Evolutionary conservation across 1,284 basidiomycete species (phyloP).

Genomic region (Retiboletus flavoniger): DNA sequence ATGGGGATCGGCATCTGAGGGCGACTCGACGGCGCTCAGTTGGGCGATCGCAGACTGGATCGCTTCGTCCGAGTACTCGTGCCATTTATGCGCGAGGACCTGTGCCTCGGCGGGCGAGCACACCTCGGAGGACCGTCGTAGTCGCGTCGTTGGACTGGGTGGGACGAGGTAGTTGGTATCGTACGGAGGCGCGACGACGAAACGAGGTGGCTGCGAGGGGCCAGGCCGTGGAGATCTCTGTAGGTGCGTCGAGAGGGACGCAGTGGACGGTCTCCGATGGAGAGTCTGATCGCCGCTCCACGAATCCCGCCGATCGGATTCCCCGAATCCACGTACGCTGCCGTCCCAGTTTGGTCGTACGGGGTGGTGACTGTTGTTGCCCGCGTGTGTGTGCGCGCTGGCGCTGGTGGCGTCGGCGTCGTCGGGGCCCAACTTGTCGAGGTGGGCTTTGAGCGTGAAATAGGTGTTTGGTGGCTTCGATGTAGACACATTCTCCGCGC

Average conservation of each 20-base stretch:
- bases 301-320: constrained; percentile 36
- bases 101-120: constrained; percentile 36
- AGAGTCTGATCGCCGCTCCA: constrained; percentile 24
- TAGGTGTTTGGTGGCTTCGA: constrained; percentile 45
- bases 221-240: constrained; percentile 29
- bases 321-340: constrained; percentile 55
- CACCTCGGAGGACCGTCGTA: constrained; percentile 25
- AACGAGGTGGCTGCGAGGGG: constrained; percentile 42
- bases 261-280: constrained; percentile 27
- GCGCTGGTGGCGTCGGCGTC: constrained; percentile 16
- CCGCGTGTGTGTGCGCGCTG: neutral
- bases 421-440: constrained; percentile 43
- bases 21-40: constrained; percentile 42
- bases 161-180: constrained; percentile 29
- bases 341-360: constrained; percentile 55
- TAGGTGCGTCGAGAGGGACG: constrained; percentile 39
- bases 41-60: constrained; percentile 60
- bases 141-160: constrained; percentile 21
- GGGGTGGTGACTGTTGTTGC: constrained; percentile 3
- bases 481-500: constrained; percentile 25
- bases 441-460: constrained; percentile 58
- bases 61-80: constrained; percentile 67
- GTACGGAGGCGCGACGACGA: constrained; percentile 54
- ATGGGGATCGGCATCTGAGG: constrained; percentile 46
- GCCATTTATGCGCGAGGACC: constrained; percentile 65